Evolutionary conservation across 257 asterid species (phyloP), one percentile per base, ranked within the genome.

Genomic region (Ajuga chamaepitys): DNA sequence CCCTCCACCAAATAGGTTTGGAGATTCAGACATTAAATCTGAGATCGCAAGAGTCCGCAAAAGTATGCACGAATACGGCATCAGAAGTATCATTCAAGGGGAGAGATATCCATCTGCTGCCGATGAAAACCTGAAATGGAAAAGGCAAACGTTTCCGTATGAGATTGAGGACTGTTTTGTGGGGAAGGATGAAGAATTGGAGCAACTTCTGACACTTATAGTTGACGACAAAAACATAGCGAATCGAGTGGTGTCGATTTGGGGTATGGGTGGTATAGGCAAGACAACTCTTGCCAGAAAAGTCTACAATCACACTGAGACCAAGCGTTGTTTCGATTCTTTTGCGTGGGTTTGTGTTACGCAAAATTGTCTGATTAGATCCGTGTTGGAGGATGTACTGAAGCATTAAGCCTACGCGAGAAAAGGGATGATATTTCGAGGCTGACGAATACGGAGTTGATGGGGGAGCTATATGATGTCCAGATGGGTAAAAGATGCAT

Each of bases 101-200:
- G 64, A 35, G 4, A 58, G n/a, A n/a, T n/a, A n/a, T n/a, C n/a
- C 30, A 17, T 10, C 11, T 18, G 2, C 18, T 9, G 4, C 22
- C 0, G n/a, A n/a, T n/a, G n/a, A n/a, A n/a, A 28, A n/a, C 22
- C 61, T 13, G 2, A 17, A 34, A 6, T 11, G 13, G 32, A 10
- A 2, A 16, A 30, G 16, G 40, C 42, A 17, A 5, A 61, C 55
- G 8, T 25, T 44, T 9, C 55, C 67, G 41, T 12, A 22, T 42
- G 67, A 61, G 55, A 61, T 13, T n/a, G 67, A 61, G n/a, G 67
- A 42, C 2, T 32, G 30, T 40, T 59, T 59, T 18, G 66, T 59
- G 52, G 66, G 66, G 13, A 59, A 41, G 38, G 16, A 59, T 1
- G 4, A 42, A 0, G 55, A 61, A 24, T 4, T 61, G 55, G 26